These are phyloP conservation scores for Dalbergia cochinchinensis DNA, from an alignment of 306 rosid species.

Conservation along the genomic window DNA sequence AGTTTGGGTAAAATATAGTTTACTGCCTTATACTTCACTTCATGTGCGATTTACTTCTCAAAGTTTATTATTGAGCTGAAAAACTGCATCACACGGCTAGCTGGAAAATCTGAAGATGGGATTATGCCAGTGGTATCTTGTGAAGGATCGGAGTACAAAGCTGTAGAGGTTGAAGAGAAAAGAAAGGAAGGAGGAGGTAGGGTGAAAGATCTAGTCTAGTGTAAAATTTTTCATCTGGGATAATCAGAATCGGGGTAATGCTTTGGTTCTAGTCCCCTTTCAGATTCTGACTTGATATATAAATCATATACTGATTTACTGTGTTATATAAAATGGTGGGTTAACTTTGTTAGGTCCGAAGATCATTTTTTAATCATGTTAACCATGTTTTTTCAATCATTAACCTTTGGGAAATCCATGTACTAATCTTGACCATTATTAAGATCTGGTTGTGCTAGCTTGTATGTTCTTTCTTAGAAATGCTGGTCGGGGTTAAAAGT, in stretches of 20 bases:
- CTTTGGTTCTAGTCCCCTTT: constrained; percentile 7
- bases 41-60: too few relatives aligned
- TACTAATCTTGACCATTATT: constrained; percentile 22
- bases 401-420: neutral
- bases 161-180: constrained; percentile 27
- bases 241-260: constrained; percentile 4
- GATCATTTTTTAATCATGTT: constrained; percentile 1
- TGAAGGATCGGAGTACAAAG: constrained; percentile 30
- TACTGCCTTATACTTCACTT: too few relatives aligned
- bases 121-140: neutral
- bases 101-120: constrained; percentile 15
- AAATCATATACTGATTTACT: neutral
- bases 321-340: neutral
- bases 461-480: constrained; percentile 12
- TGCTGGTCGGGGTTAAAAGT: neutral
- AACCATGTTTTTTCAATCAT: neutral
- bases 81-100: constrained; percentile 4
- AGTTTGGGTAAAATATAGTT: too few relatives aligned
- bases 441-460: neutral
- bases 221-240: neutral
- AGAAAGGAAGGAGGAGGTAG: neutral
- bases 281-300: constrained; percentile 3
- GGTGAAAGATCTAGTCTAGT: constrained; percentile 25
- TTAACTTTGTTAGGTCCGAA: neutral
- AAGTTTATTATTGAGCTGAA: too few relatives aligned